Base-by-base conservation (phyloP, 164 flowering plant genomes). In the Aristolochia contorta region DNA sequence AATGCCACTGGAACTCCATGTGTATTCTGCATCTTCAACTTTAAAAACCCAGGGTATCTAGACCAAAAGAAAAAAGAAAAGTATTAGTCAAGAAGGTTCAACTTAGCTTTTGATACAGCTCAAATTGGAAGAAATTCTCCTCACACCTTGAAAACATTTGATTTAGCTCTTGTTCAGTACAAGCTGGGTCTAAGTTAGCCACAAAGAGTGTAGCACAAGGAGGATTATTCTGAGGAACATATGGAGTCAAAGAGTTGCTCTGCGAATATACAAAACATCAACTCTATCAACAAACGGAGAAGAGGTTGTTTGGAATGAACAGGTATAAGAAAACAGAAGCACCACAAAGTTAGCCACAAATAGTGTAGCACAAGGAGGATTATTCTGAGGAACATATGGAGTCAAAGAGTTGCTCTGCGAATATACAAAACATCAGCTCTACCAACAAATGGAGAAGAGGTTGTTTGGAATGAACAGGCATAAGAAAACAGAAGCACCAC, bases 171-270 rank as follows among this genome's bases (percentile, higher is more conserved):
- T 85, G 77, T 71, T 93, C 97, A 16, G 89, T 62, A 72, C 91
- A 88, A 47, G 66, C 65, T 59, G 86, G 91, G n/a, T 89, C 99
- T 51, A 93, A 66, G 71, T 80, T 88, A 56, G 97, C 99, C 71
- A 90, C 92, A 75, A 93, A 93, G 49, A 90, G 78, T n/a, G 99
- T 93, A 30, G 99, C 91, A 63, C 99, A 90, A 37, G 94, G 93
- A 16, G 69, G 33, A 58, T 22, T 70, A 58, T 71, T 77, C 70
- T 76, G 83, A 24, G 79, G 69, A 47, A 47, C 61, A 57, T 59
- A 60, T 49, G 72, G 69, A 45, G 65, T 65, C 45, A 69, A 56
- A 59, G 67, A 59, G 45, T 72, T 65, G 49, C 57, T 72, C 84
- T 80, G 78, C 22, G 16, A 54, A 49, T 37, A 30, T 7, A 24